These are phyloP conservation scores for Orbilia quercus DNA, from an alignment of 2,329 filamentous ascomycete species.

Conservation along the genomic window DNA sequence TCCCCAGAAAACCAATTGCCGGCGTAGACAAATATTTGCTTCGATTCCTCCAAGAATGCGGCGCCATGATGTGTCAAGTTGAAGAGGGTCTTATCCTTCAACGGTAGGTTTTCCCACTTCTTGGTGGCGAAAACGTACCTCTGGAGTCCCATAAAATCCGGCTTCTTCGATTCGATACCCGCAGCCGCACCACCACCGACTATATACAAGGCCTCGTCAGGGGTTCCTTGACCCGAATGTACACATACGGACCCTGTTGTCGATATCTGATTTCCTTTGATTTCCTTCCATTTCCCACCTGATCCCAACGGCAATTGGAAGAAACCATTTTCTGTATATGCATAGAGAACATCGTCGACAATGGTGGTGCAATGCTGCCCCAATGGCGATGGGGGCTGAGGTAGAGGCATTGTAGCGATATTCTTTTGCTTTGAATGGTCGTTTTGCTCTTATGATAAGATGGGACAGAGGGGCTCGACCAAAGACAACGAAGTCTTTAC, in stretches of 20 bases:
- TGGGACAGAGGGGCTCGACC: slow-evolving; percentile 2
- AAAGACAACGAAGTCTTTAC: slow-evolving; percentile 4
- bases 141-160: slow-evolving; percentile 58
- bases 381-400: slow-evolving; percentile 56
- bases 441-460: slow-evolving; percentile 8
- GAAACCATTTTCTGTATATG: slow-evolving; percentile 59
- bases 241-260: slow-evolving; percentile 59
- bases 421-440: slow-evolving; percentile 7
- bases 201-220: slow-evolving; percentile 59
- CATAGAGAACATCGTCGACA: slow-evolving; percentile 58
- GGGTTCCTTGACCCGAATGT: slow-evolving; percentile 57
- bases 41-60: slow-evolving; percentile 58
- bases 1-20: slow-evolving; percentile 59
- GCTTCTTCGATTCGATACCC: slow-evolving; percentile 55
- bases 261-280: slow-evolving; percentile 54
- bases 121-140: slow-evolving; percentile 58
- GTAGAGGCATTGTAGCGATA: slow-evolving; percentile 58
- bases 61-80: slow-evolving; percentile 60
- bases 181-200: slow-evolving; percentile 58
- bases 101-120: slow-evolving; percentile 58
- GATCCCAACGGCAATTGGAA: slow-evolving; percentile 57
- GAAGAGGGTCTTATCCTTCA: slow-evolving; percentile 57
- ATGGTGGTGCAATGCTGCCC: slow-evolving; percentile 59
- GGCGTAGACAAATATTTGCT: slow-evolving; percentile 60
- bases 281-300: slow-evolving; percentile 59